These are phyloP conservation scores for Aegilops speltoides DNA, from an alignment of 176 grass and related monocot genomes.

Conservation along the genomic window DNA sequence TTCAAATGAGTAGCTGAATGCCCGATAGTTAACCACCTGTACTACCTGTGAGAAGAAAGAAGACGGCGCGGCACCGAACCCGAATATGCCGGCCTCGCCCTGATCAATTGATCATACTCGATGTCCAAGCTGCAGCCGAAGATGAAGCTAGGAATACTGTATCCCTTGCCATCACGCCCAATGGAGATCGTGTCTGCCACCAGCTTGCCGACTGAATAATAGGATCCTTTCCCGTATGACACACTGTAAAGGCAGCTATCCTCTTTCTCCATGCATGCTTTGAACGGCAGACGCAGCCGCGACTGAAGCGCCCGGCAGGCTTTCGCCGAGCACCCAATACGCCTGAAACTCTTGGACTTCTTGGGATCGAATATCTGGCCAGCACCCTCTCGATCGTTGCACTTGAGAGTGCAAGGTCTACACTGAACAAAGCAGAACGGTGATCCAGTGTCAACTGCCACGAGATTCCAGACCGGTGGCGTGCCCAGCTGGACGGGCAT, in stretches of 20 bases:
- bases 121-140: not conserved
- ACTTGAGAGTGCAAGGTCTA: not conserved
- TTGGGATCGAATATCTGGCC: not conserved
- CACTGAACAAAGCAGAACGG: constrained; percentile 2
- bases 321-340: not conserved
- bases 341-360: not conserved
- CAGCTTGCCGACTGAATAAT: not conserved
- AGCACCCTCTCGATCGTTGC: not conserved
- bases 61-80: not conserved
- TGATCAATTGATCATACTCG: not conserved
- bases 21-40: not conserved
- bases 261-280: not conserved
- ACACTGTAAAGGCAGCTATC: not conserved
- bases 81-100: not conserved
- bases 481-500: not conserved
- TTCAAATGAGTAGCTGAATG: not conserved
- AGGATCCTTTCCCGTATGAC: not conserved
- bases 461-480: not conserved
- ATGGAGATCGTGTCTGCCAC: not conserved
- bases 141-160: not conserved
- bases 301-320: not conserved
- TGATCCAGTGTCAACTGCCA: not conserved
- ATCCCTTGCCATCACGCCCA: not conserved
- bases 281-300: not conserved
- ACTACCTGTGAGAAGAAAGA: not conserved